Evolutionary conservation across 306 rosid species (phyloP).

Genomic region (Benincasa hispida): DNA sequence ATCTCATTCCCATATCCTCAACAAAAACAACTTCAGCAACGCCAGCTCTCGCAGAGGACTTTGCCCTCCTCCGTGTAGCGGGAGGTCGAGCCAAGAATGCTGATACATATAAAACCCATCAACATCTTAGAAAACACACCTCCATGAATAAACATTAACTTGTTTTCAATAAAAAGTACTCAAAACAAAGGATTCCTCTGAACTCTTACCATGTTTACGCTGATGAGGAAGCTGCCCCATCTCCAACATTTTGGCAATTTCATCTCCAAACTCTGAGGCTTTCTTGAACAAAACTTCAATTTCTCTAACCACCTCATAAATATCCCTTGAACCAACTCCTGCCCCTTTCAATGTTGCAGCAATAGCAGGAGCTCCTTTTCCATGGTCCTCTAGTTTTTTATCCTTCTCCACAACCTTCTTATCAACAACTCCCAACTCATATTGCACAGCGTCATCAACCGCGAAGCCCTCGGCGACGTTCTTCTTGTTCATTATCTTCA

Average conservation of each 20-base stretch:
- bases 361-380: slow-evolving; percentile 20
- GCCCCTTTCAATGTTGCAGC: slow-evolving; percentile 20
- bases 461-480: slow-evolving; percentile 15
- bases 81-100: slow-evolving; percentile 51
- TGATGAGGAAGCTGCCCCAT: slow-evolving; percentile 58
- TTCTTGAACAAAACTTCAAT: slow-evolving; percentile 54
- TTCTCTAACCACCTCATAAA: slow-evolving; percentile 51
- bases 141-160: not conserved
- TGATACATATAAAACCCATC: slow-evolving; percentile 38
- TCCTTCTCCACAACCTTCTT: slow-evolving; percentile 53
- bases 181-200: not conserved
- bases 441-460: slow-evolving; percentile 32
- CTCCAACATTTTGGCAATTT: slow-evolving; percentile 60
- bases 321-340: slow-evolving; percentile 32
- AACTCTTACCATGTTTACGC: slow-evolving; percentile 44
- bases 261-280: slow-evolving; percentile 68
- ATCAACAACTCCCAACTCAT: slow-evolving; percentile 39
- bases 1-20: slow-evolving; percentile 35
- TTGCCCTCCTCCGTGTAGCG: slow-evolving; percentile 30
- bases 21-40: slow-evolving; percentile 22
- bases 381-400: slow-evolving; percentile 34
- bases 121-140: slow-evolving; percentile 61
- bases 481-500: not conserved
- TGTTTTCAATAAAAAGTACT: not conserved
- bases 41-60: slow-evolving; percentile 24